phyloP scores from a whole-genome alignment of 1,284 basidiomycete species.

The Abortiporus biennis region DNA sequence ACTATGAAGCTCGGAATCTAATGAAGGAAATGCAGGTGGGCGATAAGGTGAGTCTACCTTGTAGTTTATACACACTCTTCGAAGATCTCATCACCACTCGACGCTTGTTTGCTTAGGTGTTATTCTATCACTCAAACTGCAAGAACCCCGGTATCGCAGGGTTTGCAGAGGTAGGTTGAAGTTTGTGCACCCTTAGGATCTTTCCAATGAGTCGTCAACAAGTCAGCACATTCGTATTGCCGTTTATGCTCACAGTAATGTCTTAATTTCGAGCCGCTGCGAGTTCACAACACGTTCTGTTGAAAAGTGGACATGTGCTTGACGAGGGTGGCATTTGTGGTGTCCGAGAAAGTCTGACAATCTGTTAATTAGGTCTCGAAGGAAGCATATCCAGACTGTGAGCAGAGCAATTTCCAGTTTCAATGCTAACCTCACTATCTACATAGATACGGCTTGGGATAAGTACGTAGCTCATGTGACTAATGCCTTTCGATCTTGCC shows the following conservation, averaged over 20 bases:
- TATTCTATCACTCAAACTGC: constrained; percentile 93
- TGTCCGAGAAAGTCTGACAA: too few species aligned
- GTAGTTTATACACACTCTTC: too few species aligned
- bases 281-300: too few species aligned
- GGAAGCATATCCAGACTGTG: constrained; percentile 88
- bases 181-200: too few species aligned
- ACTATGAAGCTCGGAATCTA: constrained; percentile 87
- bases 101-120: too few species aligned
- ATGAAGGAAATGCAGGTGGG: constrained; percentile 89
- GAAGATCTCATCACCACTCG: too few species aligned
- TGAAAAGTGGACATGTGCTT: too few species aligned
- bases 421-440: constrained; percentile 12
- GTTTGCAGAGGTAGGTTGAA: constrained; percentile 62
- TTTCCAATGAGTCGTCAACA: constrained; percentile 15
- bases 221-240: background rate
- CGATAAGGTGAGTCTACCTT: constrained; percentile 54
- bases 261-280: constrained; percentile 6
- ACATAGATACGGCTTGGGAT: constrained; percentile 84
- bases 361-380: constrained; percentile 76
- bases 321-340: too few species aligned
- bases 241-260: too few species aligned
- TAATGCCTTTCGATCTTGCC: background rate
- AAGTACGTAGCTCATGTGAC: constrained; percentile 41
- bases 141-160: constrained; percentile 85
- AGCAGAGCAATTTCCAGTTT: constrained; percentile 24